Base-by-base conservation (phyloP, 108 stramenopile genomes). In the Skeletonema costatum region DNA sequence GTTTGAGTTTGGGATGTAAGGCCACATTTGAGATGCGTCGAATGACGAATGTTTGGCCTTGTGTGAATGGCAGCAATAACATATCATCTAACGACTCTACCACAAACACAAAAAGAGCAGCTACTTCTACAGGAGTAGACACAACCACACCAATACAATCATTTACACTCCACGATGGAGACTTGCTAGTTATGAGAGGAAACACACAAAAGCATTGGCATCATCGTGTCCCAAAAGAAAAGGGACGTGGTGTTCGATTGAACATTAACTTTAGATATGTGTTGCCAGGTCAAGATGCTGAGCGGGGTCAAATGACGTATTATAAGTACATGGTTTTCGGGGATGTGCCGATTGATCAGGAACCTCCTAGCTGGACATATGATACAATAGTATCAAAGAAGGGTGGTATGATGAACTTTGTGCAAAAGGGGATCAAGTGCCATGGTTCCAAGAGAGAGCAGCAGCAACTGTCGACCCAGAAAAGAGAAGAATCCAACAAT, bases 251-350 rank as follows among this genome's bases (percentile, higher is more conserved):
- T 8, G 61, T 64, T 33, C 17, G 76, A 62, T 17, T 77, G 31
- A 77, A 77, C 32, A 64, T 72, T 17, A 77, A 77, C 41, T 77
- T 71, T 70, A 29, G 76, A 6, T 77, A 77, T 50, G 64, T 77
- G 16, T 61, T 77, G 58, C 70, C 70, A n/a, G 68, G 67, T 16
- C 1, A 51, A 36, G 60, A 70, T 64, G 71, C 66, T 25, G 59
- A 60, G 13, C 39, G 41, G 36, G 76, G 76, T 33, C 76, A 77
- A 36, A 30, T 10, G 35, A 77, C 71, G 4, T 77, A 77, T 72
- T 77, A 77, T 60, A 77, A 77, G 63, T 77, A 77, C 66, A 77
- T 77, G 76, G 76, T 77, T 21, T 72, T 63, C 62, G 76, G 76
- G 3, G 76, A 77, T 42, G 30, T 41, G 25, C 68, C 59, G 10